Evolutionary conservation across 208 protist genomes (phyloP), one percentile per base, ranked within the genome.

Genomic region (Phytomonas sp.): DNA sequence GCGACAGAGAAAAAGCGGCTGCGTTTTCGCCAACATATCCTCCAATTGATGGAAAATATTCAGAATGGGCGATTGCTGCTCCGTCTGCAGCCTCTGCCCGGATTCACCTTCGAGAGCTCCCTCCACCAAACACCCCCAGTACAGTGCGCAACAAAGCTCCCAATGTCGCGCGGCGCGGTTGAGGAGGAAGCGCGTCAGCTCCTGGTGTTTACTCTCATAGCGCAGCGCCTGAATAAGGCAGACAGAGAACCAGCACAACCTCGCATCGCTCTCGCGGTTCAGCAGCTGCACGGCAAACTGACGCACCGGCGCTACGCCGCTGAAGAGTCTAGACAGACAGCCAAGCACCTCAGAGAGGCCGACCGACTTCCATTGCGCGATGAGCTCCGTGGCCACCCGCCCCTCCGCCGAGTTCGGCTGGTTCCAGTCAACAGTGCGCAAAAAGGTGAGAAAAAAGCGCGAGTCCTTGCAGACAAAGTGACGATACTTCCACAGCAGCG

Each of bases 401-500:
- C 73, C 68, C 78, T 98, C 86, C 60, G 80, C 71, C n/a, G 81
- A 74, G 71, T 79, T 34, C 37, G 68, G 62, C 74, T 76, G 68
- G 17, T 66, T 71, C 97, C 97, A 98, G 62, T 97, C 91, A 9
- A 98, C 92, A 68, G 84, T 93, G 53, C 83, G 79, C 69, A 98
- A 77, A 66, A 98, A 98, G 9, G 89, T 92, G 1, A 97, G 78
- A 32, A 98, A 87, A 37, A 89, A 90, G 30, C 84, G 79, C 0
- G 87, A 77, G 62, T 96, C 85, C 20, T 81, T 75, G 23, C 74
- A 63, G 40, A 98, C 79, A 72, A 91, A 98, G 68, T 87, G 82
- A 33, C 92, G 81, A 75, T 94, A 97, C 68, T 89, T 93, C 95
- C 96, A 98, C 64, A 98, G 76, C 64, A 98, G 78, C 36, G 82